These are phyloP conservation scores for Silene conica DNA, from an alignment of 148 eudicot genomes.

Conservation along the genomic window DNA sequence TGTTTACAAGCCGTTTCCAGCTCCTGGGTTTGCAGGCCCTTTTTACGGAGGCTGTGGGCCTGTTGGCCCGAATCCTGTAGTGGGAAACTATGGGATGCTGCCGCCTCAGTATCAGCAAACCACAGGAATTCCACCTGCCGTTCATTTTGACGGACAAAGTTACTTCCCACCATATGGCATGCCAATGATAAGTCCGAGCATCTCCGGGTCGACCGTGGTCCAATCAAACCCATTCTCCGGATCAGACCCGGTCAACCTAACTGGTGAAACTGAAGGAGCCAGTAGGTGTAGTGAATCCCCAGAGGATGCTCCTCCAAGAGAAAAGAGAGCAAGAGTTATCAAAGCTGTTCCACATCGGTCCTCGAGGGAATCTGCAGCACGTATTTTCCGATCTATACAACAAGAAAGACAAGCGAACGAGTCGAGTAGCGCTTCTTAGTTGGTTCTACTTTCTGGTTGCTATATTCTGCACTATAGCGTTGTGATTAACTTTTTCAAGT, in stretches of 20 bases:
- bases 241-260: conserved; percentile 20
- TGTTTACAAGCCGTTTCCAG: conserved; percentile 82
- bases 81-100: conserved; percentile 32
- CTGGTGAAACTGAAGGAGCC: conserved; percentile 29
- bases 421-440: conserved; percentile 22
- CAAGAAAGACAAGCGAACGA: conserved; percentile 57
- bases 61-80: conserved; percentile 31
- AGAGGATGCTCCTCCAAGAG: conserved; percentile 16
- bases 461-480: not conserved
- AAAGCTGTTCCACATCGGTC: conserved; percentile 74
- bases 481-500: too few species aligned
- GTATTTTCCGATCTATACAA: conserved; percentile 75
- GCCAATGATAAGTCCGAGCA: conserved; percentile 38
- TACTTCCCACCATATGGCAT: conserved; percentile 67
- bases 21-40: conserved; percentile 43
- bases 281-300: conserved; percentile 52
- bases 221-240: conserved; percentile 21
- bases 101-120: conserved; percentile 43
- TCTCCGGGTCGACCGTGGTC: conserved; percentile 44
- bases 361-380: conserved; percentile 61
- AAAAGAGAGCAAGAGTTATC: conserved; percentile 45
- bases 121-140: conserved; percentile 35
- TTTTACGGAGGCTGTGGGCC: conserved; percentile 40
- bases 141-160: conserved; percentile 41
- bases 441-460: not conserved